Conservation (phyloP, 805 yeast genomes). For the Cyberlindnera mississippiensis region DNA sequence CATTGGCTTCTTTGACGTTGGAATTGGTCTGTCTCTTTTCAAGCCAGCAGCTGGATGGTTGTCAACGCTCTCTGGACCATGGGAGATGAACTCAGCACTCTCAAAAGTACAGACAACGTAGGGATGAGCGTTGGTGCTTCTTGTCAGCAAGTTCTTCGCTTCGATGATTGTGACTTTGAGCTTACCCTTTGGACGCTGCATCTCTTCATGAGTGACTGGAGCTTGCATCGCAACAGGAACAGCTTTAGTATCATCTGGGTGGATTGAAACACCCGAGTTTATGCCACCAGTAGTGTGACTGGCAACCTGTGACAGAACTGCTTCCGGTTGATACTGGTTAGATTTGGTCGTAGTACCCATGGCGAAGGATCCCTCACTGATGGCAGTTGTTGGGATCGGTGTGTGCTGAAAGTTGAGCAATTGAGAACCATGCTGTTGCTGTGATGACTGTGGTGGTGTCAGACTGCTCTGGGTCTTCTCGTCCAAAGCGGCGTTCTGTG, state of each 20-base stretch:
- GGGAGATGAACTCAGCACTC: constrained; percentile 84
- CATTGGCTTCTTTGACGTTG: constrained; percentile 32
- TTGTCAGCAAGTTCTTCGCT: constrained; percentile 64
- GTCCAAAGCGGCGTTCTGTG: constrained; percentile 9
- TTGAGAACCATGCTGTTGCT: constrained; percentile 17
- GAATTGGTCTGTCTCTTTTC: constrained; percentile 18
- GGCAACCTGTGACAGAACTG: constrained; percentile 33
- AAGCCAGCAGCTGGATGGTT: constrained; percentile 25
- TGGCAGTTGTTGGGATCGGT: constrained; percentile 66
- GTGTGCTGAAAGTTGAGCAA: constrained; percentile 41
- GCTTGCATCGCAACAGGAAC: constrained; percentile 1
- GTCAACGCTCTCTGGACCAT: constrained; percentile 54
- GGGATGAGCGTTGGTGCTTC: constrained; percentile 59
- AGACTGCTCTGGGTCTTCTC: constrained; percentile 6
- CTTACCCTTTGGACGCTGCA: constrained; percentile 64
- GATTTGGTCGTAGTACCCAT: constrained; percentile 61
- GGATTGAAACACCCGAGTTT: neutral
- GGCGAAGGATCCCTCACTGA: constrained; percentile 57
- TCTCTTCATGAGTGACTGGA: constrained; percentile 10
- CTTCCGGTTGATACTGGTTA: constrained; percentile 31
- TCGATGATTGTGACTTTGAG: constrained; percentile 76
- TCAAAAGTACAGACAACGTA: constrained; percentile 91
- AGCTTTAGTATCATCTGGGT: neutral
- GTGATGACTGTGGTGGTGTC: constrained; percentile 10
- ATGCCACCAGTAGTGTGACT: constrained; percentile 14